Evolutionary conservation across 345 rosid species (phyloP).

Genomic region (Eucalyptus lansdowneana): DNA sequence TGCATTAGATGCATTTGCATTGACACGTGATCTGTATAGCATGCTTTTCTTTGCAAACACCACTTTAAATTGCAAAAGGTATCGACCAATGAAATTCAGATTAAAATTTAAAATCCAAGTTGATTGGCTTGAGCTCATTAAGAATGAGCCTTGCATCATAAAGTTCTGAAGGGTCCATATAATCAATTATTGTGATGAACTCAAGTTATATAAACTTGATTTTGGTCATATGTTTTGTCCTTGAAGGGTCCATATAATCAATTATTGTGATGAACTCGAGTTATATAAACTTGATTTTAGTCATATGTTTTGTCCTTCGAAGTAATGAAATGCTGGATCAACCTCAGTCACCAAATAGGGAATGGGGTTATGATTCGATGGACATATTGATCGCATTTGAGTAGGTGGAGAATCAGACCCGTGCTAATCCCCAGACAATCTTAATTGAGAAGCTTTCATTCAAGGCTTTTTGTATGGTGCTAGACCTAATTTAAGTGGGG

Average conservation of each 20-base stretch:
- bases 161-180: fast-evolving
- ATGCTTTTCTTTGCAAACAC: not conserved
- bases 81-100: not conserved
- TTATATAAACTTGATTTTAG: not conserved
- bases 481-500: no score
- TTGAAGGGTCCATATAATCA: no score
- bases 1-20: no score
- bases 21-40: no score
- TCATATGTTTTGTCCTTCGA: not conserved
- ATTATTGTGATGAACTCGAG: not conserved
- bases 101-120: fast-evolving
- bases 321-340: not conserved
- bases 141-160: not conserved
- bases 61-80: not conserved
- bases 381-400: not conserved
- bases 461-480: no score
- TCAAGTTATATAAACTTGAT: fast-evolving
- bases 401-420: not conserved
- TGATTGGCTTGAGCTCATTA: not conserved
- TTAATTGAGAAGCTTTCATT: not conserved
- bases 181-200: not conserved
- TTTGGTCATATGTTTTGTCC: no score
- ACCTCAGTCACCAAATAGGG: no score
- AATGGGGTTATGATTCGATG: not conserved
- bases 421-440: not conserved